Evolutionary conservation across 306 rosid species (phyloP).

Genomic region (Purshia tridentata): DNA sequence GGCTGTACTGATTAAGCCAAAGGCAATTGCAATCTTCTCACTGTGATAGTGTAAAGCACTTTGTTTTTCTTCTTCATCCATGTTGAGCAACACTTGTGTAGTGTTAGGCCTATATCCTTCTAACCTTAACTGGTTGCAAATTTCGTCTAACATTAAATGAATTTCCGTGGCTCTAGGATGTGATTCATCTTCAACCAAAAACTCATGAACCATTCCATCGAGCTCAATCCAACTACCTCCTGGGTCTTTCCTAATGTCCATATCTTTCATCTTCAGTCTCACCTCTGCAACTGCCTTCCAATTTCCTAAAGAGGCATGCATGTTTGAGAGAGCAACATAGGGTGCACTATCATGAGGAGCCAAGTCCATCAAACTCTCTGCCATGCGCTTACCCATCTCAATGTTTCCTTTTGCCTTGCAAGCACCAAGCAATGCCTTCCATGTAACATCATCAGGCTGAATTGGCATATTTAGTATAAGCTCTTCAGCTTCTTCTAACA

Average conservation of each 20-base stretch:
- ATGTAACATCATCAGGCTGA: slow-evolving; percentile 63
- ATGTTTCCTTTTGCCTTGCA: slow-evolving; percentile 63
- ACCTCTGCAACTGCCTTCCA: slow-evolving; percentile 72
- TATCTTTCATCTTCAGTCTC: slow-evolving; percentile 67
- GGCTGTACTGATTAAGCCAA: slow-evolving; percentile 64
- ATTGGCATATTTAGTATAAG: slow-evolving; percentile 62
- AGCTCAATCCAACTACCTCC: slow-evolving; percentile 82
- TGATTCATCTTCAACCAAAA: slow-evolving; percentile 71
- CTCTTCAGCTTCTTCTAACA: slow-evolving; percentile 71
- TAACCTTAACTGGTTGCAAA: slow-evolving; percentile 48
- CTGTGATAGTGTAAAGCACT: slow-evolving; percentile 58
- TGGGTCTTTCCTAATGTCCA: slow-evolving; percentile 77
- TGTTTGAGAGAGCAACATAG: slow-evolving; percentile 76
- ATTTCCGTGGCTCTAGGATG: slow-evolving; percentile 67
- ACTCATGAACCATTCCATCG: slow-evolving; percentile 66
- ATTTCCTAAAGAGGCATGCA: slow-evolving; percentile 61
- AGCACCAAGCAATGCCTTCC: slow-evolving; percentile 88
- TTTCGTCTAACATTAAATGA: slow-evolving; percentile 57
- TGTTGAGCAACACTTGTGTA: slow-evolving; percentile 61
- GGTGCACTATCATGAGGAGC: slow-evolving; percentile 75
- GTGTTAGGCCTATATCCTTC: slow-evolving; percentile 55
- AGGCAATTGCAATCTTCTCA: slow-evolving; percentile 86
- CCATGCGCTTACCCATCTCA: slow-evolving; percentile 54
- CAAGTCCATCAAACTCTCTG: slow-evolving; percentile 53
- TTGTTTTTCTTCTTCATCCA: slow-evolving; percentile 57